Evolutionary conservation across 176 grass and related monocot genomes (phyloP).

Genomic region (Olyra latifolia): DNA sequence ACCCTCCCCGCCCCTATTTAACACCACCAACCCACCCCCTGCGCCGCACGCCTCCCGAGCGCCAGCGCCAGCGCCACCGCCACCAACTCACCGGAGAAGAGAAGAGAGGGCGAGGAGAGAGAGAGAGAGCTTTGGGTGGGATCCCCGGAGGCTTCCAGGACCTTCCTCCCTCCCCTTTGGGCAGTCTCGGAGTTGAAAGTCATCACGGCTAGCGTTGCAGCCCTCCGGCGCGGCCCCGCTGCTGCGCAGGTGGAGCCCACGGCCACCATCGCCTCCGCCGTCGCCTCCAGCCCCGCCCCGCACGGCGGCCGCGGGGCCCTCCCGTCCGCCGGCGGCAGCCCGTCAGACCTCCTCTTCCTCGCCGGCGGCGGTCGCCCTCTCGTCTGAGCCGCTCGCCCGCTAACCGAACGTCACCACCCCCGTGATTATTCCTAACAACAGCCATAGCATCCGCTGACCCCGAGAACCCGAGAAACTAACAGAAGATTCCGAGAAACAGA

Average conservation of each 20-base stretch:
- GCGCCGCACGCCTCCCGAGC: not conserved
- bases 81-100: conserved; percentile 27
- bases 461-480: not conserved
- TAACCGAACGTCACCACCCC: not conserved
- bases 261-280: conserved; percentile 35
- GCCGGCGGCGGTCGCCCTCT: conserved; percentile 70
- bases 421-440: not conserved
- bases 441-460: not conserved
- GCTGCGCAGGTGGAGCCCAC: conserved; percentile 76
- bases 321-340: conserved; percentile 86
- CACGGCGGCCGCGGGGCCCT: conserved; percentile 98
- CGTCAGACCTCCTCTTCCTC: conserved; percentile 98
- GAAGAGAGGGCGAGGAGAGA: not conserved
- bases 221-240: conserved; percentile 73
- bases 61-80: not conserved
- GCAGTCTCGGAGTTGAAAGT: conserved; percentile 47
- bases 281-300: conserved; percentile 51
- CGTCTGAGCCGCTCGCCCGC: conserved; percentile 11
- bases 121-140: not conserved
- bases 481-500: conserved; percentile 10
- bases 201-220: conserved; percentile 92
- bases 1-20: conserved; percentile 20
- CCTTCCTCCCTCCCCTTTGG: not conserved
- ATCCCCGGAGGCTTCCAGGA: not conserved
- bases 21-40: not conserved